These are phyloP conservation scores for Linderina pennispora DNA, from an alignment of 192 early-diverging fungal genomes.

Conservation along the genomic window DNA sequence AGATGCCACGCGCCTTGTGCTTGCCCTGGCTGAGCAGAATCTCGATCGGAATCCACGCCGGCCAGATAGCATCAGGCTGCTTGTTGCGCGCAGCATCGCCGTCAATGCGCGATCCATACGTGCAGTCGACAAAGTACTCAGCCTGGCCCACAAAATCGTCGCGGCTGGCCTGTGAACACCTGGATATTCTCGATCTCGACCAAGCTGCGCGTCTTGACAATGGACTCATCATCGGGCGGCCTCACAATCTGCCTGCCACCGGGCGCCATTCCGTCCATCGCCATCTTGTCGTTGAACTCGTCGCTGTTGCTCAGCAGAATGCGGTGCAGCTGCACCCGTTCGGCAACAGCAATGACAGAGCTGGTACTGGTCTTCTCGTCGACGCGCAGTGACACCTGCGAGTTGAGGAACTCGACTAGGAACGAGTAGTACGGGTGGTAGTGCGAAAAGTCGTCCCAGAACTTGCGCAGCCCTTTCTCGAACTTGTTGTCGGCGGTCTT, in stretches of 20 bases:
- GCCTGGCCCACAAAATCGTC: slow-evolving; percentile 38
- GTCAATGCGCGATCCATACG: slow-evolving; percentile 28
- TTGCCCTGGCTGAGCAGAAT: slow-evolving; percentile 40
- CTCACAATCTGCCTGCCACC: not conserved
- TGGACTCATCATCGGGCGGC: slow-evolving; percentile 39
- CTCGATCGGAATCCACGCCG: slow-evolving; percentile 51
- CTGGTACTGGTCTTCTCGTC: slow-evolving; percentile 32
- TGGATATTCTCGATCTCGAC: slow-evolving; percentile 48
- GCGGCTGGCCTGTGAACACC: slow-evolving; percentile 41
- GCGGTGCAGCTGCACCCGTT: slow-evolving; percentile 39
- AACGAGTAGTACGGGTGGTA: slow-evolving; percentile 41
- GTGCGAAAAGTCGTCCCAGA: slow-evolving; percentile 45
- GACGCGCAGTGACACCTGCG: slow-evolving; percentile 47
- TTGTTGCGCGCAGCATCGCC: slow-evolving; percentile 16
- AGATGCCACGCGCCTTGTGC: slow-evolving; percentile 28
- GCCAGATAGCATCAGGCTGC: slow-evolving; percentile 42
- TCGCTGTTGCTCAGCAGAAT: slow-evolving; percentile 36
- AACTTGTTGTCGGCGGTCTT: slow-evolving; percentile 28
- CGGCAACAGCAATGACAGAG: slow-evolving; percentile 37
- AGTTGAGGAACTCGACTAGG: slow-evolving; percentile 48
- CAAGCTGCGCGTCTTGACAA: slow-evolving; percentile 48
- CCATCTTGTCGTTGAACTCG: not conserved
- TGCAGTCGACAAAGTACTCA: slow-evolving; percentile 44
- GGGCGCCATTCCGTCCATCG: not conserved
- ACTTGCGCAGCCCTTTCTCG: slow-evolving; percentile 27